A percentile compares a stretch with the other conserved stretches of the same genome.
phyloP scores from a whole-genome alignment of 2,329 filamentous ascomycete species.

The Pyrenophora tritici-repentis region DNA sequence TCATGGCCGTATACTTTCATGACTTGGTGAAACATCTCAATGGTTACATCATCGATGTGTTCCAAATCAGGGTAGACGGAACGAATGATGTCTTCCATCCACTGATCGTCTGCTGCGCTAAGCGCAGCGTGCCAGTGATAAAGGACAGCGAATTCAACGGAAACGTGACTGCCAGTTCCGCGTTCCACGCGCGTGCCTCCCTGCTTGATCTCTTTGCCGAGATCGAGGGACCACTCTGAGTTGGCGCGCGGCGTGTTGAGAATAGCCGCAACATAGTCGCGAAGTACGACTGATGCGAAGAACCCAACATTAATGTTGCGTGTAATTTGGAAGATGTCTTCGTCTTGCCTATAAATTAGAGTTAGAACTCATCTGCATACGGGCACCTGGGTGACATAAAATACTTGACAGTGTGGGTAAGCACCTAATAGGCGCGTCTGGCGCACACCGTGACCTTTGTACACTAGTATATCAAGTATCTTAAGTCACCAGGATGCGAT shows the following conservation, averaged over 20 bases:
- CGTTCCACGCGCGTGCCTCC: slow-evolving; percentile 63
- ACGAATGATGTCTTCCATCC: slow-evolving; percentile 66
- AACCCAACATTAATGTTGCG: slow-evolving; percentile 58
- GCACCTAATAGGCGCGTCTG: no score
- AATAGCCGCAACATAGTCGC: slow-evolving; percentile 80
- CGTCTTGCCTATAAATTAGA: slow-evolving; percentile 32
- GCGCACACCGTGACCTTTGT: no score
- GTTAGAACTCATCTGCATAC: background rate
- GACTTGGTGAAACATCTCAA: slow-evolving; percentile 49
- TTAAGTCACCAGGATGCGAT: no score
- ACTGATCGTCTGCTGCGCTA: slow-evolving; percentile 73
- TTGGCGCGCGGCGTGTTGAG: slow-evolving; percentile 72
- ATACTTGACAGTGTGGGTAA: no score
- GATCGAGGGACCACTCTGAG: slow-evolving; percentile 80
- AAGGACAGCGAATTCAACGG: slow-evolving; percentile 83
- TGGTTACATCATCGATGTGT: slow-evolving; percentile 33
- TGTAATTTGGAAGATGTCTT: slow-evolving; percentile 60
- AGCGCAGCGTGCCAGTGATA: slow-evolving; percentile 88
- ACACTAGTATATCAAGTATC: no score
- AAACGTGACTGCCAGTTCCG: slow-evolving; percentile 80
- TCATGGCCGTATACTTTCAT: slow-evolving; percentile 43
- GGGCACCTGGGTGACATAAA: no score
- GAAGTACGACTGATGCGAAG: slow-evolving; percentile 67
- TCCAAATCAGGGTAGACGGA: slow-evolving; percentile 33
- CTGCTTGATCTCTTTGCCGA: slow-evolving; percentile 63